These are phyloP conservation scores for Aspergillus homomorphus DNA, from an alignment of 495 filamentous ascomycete species.

Conservation along the genomic window DNA sequence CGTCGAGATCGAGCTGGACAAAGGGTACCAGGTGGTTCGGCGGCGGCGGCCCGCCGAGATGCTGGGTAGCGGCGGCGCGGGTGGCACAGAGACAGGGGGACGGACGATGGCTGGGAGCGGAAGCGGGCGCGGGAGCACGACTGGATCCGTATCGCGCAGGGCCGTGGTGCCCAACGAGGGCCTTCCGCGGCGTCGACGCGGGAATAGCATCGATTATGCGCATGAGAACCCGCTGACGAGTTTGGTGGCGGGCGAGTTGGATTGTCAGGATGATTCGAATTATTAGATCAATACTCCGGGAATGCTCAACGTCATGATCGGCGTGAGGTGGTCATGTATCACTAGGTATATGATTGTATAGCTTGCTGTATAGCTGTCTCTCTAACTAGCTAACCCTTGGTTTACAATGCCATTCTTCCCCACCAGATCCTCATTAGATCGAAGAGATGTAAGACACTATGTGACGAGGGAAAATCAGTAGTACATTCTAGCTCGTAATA, in stretches of 20 bases:
- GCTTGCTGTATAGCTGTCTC: too few relatives aligned
- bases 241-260: conserved; percentile 5
- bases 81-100: too few relatives aligned
- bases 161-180: conserved; percentile 29
- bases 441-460: too few relatives aligned
- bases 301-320: too few relatives aligned
- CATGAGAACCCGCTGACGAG: conserved; percentile 4
- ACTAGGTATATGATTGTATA: too few relatives aligned
- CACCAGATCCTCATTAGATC: too few relatives aligned
- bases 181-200: conserved; percentile 25
- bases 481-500: too few relatives aligned
- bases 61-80: conserved; percentile 3
- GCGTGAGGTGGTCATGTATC: too few relatives aligned
- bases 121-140: neutral
- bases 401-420: too few relatives aligned
- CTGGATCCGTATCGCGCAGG: neutral
- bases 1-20: conserved; percentile 82
- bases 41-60: conserved; percentile 49
- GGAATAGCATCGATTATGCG: conserved; percentile 15
- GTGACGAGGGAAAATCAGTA: too few relatives aligned
- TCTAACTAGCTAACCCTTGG: too few relatives aligned
- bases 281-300: conserved; percentile 5
- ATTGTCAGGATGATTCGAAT: conserved; percentile 5
- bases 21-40: conserved; percentile 75
- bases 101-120: too few relatives aligned